Conservation (phyloP, 2,329 filamentous ascomycete genomes). For the Nothopassalora personata region DNA sequence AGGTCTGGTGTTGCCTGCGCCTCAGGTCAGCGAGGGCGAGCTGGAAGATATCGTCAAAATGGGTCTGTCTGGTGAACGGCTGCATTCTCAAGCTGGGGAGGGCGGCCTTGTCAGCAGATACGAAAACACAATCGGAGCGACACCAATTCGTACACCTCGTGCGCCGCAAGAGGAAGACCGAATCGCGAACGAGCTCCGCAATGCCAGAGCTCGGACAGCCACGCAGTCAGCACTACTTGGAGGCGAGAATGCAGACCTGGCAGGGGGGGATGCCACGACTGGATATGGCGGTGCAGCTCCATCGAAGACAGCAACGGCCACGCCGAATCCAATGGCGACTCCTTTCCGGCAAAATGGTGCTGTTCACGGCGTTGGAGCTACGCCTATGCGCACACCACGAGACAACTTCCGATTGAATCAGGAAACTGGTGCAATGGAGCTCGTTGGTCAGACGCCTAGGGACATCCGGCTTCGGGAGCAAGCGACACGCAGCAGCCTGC, state of each 20-base stretch:
- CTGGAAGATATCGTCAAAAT: conserved; percentile 98
- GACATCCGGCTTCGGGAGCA: conserved; percentile 69
- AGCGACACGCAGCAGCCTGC: conserved; percentile 62
- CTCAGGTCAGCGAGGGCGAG: conserved; percentile 88
- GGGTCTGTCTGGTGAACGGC: conserved; percentile 87
- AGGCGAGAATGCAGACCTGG: conserved; percentile 85
- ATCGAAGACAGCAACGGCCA: conserved; percentile 73
- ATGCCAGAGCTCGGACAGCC: conserved; percentile 85
- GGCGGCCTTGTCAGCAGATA: conserved; percentile 86
- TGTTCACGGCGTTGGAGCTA: conserved; percentile 60
- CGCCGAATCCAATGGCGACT: conserved; percentile 91
- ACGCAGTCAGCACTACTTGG: conserved; percentile 90
- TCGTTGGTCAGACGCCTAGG: conserved; percentile 68
- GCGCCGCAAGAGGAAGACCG: conserved; percentile 90
- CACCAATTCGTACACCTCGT: conserved; percentile 85
- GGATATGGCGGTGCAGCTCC: conserved; percentile 83
- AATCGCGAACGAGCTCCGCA: conserved; percentile 92
- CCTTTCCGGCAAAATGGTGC: conserved; percentile 59
- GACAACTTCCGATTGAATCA: conserved; percentile 82
- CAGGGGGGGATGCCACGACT: conserved; percentile 75
- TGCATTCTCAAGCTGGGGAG: conserved; percentile 66
- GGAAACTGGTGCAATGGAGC: conserved; percentile 59
- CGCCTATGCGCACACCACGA: conserved; percentile 79
- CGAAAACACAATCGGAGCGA: conserved; percentile 69
- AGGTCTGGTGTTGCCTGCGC: conserved; percentile 73